Evolutionary conservation across 345 rosid species (phyloP), one percentile per base, ranked within the genome.

Genomic region (Ceriops zippeliana): DNA sequence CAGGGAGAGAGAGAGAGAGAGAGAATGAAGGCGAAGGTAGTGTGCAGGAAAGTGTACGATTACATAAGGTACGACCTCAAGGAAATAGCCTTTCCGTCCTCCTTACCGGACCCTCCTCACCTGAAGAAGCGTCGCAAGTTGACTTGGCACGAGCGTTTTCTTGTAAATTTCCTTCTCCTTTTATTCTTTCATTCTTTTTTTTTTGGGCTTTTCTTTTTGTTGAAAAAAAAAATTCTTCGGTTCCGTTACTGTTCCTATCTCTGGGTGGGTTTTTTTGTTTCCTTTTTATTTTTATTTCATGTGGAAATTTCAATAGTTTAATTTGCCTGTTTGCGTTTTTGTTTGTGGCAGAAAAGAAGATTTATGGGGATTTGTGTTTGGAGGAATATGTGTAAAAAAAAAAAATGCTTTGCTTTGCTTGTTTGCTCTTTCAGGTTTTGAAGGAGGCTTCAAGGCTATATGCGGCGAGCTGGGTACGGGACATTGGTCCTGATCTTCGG

Each of bases 391-490:
- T 53, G 59, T 24, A 3, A 11, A 11, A 11, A 24, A 24, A 24
- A 13, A 22, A 24, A 22, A 11, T 42, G 60, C 69, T 19, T 62
- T 47, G 7, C 8, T 20, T 13, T 9, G 22, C 38, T 7, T 62
- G 8, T 64, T 76, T 72, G 66, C 21, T 57, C 24, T 3, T 34
- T 60, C 73, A 91, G 97, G 84, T 95, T 69, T 61, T 95, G 77
- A 95, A 88, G 80, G 89, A 89, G 83, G 99, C 97, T 15, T 84
- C 96, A 11, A 86, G 93, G 88, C 93, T 95, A 49, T 95, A 95
- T 80, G 89, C 79, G 58, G 96, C 90, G 0, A 95, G 99, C 70
- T 90, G 97, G 99, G 89, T 91, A 11, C 72, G 99, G 28, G 96
- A 95, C 66, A 95, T 90, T 77, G 97, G 96, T 83, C 97, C 96